phyloP scores from a whole-genome alignment of 2,329 filamentous ascomycete species.

The Cryphonectria parasitica region DNA sequence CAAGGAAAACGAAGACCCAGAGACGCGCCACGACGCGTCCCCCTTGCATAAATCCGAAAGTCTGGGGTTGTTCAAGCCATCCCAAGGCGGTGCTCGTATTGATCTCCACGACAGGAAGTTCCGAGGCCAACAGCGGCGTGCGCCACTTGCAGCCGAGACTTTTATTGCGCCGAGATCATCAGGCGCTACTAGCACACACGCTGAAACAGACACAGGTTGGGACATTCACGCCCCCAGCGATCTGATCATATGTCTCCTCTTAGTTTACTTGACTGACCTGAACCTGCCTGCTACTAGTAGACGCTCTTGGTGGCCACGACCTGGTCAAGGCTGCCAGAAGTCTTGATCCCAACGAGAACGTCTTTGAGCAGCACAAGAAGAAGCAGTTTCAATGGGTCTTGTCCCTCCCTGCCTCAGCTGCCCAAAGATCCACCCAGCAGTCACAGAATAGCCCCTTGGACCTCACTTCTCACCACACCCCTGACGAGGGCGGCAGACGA shows the following conservation, averaged over 20 bases:
- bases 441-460: conserved; percentile 4
- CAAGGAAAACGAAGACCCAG: conserved; percentile 24
- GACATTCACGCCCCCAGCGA: neutral
- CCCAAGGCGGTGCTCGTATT: conserved; percentile 6
- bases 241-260: neutral
- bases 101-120: conserved; percentile 23
- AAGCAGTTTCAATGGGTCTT: conserved; percentile 57
- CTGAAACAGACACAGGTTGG: conserved; percentile 12
- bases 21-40: neutral
- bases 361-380: conserved; percentile 48
- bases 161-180: conserved; percentile 24
- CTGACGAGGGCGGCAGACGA: conserved; percentile 23
- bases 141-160: conserved; percentile 24
- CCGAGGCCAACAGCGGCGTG: conserved; percentile 24
- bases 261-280: neutral
- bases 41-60: neutral
- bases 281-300: conserved; percentile 8
- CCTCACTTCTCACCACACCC: neutral
- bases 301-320: conserved; percentile 23
- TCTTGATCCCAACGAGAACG: conserved; percentile 34
- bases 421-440: conserved; percentile 13
- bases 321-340: conserved; percentile 26
- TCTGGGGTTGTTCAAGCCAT: conserved; percentile 5
- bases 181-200: neutral
- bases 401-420: conserved; percentile 40